Conservation (phyloP, 495 filamentous ascomycete genomes). For the Aspergillus nidulans region DNA sequence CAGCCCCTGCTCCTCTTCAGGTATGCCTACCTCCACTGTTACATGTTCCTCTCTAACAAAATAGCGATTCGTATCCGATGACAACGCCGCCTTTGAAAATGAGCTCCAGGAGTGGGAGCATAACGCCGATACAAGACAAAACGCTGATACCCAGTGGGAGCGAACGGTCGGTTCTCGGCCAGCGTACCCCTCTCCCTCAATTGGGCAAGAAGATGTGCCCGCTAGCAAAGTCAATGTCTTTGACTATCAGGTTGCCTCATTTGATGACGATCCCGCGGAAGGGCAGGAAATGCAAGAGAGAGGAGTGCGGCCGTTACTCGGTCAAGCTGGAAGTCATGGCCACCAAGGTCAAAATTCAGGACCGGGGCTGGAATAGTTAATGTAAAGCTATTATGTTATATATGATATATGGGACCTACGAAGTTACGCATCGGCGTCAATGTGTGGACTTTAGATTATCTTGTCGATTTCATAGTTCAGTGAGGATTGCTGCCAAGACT, state of each 20-base stretch:
- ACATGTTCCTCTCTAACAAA: slow-evolving; percentile 8
- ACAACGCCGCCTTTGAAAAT: slow-evolving; percentile 43
- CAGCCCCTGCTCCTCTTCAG: slow-evolving; percentile 35
- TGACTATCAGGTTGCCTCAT: slow-evolving; percentile 38
- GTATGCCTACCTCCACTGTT: slow-evolving; percentile 21
- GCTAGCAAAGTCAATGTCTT: slow-evolving; percentile 36
- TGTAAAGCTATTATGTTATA: background rate
- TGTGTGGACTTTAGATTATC: too few relatives aligned
- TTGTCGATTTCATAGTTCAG: background rate
- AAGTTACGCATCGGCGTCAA: background rate
- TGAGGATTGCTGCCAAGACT: background rate
- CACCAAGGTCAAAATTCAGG: slow-evolving; percentile 1
- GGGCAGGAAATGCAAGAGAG: slow-evolving; percentile 41
- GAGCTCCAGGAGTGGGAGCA: slow-evolving; percentile 31
- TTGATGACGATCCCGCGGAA: slow-evolving; percentile 24
- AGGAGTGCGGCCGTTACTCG: slow-evolving; percentile 21
- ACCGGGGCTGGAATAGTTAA: slow-evolving; percentile 7
- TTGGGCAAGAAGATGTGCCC: slow-evolving; percentile 4
- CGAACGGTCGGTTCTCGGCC: slow-evolving; percentile 1
- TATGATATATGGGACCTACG: background rate
- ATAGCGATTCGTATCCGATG: slow-evolving; percentile 44
- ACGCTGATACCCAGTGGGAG: background rate
- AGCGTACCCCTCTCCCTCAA: slow-evolving; percentile 10
- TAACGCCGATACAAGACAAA: background rate
- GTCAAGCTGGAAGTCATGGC: slow-evolving; percentile 8